A percentile compares a stretch with the other conserved stretches of the same genome.
Evolutionary conservation across 1,284 basidiomycete species (phyloP).

Genomic region (Ganoderma lucidum): DNA sequence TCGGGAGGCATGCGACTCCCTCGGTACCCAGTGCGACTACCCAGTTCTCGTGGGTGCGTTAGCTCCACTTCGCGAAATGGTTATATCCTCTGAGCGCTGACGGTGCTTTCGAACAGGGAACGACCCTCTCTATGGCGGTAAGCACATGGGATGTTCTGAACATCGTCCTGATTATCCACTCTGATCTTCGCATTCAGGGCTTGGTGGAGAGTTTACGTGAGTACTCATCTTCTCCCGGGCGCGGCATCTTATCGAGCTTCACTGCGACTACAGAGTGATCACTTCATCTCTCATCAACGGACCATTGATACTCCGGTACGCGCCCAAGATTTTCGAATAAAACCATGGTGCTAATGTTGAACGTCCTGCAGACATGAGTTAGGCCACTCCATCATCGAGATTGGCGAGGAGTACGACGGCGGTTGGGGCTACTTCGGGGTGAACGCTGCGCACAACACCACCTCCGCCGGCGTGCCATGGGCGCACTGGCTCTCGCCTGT

Average conservation of each 20-base stretch:
- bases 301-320: constrained; percentile 71
- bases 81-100: neutral
- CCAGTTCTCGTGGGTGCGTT: constrained; percentile 76
- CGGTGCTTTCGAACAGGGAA: constrained; percentile 58
- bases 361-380: constrained; percentile 66
- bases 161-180: neutral
- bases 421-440: constrained; percentile 80
- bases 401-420: constrained; percentile 90
- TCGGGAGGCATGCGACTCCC: constrained; percentile 69
- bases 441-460: constrained; percentile 63
- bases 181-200: constrained; percentile 48
- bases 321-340: neutral
- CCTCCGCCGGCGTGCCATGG: constrained; percentile 65
- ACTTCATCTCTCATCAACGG: constrained; percentile 83
- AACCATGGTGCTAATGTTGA: neutral
- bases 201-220: constrained; percentile 86
- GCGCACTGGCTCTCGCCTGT: constrained; percentile 70
- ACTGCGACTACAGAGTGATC: constrained; percentile 60
- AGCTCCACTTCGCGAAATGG: neutral
- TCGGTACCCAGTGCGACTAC: constrained; percentile 78
- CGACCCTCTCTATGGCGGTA: constrained; percentile 84
- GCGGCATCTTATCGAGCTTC: neutral
- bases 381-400: constrained; percentile 81
- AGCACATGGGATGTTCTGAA: constrained; percentile 23
- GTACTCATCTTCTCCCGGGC: constrained; percentile 32